These are phyloP conservation scores for Phaeosphaeriaceae sp. DNA, from an alignment of 2,329 filamentous ascomycete species.

Conservation along the genomic window DNA sequence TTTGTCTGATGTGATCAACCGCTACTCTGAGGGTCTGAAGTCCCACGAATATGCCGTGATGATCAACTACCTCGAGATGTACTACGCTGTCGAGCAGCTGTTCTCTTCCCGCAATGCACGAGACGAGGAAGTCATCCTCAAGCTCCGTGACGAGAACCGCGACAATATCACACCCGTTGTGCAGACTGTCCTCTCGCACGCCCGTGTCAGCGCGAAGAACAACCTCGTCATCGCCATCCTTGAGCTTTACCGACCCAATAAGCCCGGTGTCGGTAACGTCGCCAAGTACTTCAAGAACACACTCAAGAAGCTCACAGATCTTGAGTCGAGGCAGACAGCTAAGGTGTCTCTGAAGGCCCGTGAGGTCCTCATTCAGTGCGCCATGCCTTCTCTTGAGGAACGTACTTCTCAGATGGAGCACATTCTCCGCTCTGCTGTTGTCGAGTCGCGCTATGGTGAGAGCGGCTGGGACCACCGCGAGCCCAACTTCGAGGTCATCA, in stretches of 20 bases:
- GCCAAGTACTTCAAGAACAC: constrained; percentile 85
- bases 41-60: constrained; percentile 87
- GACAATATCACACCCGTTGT: constrained; percentile 87
- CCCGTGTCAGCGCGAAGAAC: constrained; percentile 91
- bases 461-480: constrained; percentile 96
- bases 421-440: constrained; percentile 92
- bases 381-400: constrained; percentile 94
- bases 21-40: constrained; percentile 89
- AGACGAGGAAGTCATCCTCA: constrained; percentile 92
- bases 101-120: constrained; percentile 86
- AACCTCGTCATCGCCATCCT: constrained; percentile 90
- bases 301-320: constrained; percentile 86
- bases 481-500: constrained; percentile 87
- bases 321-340: constrained; percentile 84
- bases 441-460: constrained; percentile 97
- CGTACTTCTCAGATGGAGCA: constrained; percentile 97
- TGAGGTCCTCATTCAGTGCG: constrained; percentile 96
- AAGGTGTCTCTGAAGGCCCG: constrained; percentile 98
- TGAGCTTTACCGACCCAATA: constrained; percentile 94
- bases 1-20: constrained; percentile 77
- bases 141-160: constrained; percentile 94
- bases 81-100: constrained; percentile 82
- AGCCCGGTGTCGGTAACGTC: constrained; percentile 86
- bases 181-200: constrained; percentile 90
- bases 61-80: constrained; percentile 78